Conservation (phyloP, 129 eudicot species). For the Logfia minima region DNA sequence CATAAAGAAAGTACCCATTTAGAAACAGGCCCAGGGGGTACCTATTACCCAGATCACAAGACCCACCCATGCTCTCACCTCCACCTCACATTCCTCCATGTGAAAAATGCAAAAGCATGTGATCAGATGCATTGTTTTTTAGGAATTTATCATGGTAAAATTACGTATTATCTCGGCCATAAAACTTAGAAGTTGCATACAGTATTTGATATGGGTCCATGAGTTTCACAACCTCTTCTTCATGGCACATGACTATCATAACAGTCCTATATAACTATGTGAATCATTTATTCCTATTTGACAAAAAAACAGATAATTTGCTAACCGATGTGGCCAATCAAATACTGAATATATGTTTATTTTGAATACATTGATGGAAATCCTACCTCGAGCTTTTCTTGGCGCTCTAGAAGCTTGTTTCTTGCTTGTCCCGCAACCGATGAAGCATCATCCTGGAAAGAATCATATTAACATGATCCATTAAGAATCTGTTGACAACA, state of each 20-base stretch:
- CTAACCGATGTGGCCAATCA: neutral
- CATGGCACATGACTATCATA: neutral
- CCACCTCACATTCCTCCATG: no score
- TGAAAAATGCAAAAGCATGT: no score
- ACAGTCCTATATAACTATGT: neutral
- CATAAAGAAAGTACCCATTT: no score
- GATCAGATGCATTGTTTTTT: no score
- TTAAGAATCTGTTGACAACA: constrained; percentile 21
- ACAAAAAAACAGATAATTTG: neutral
- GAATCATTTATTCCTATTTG: neutral
- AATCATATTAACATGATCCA: constrained; percentile 5
- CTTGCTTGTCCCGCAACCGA: constrained; percentile 86
- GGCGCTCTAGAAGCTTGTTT: constrained; percentile 90
- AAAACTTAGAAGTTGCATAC: neutral
- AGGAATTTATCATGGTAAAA: neutral
- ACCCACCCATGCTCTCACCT: no score
- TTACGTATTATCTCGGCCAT: neutral
- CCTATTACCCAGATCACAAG: no score
- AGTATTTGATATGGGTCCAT: neutral
- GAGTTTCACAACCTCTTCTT: neutral
- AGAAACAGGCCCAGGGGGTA: no score
- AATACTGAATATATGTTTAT: neutral
- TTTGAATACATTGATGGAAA: constrained; percentile 12
- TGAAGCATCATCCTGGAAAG: constrained; percentile 77
- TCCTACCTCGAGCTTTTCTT: constrained; percentile 86